Evolutionary conservation across 345 rosid species (phyloP).

Genomic region (Gossypium turneri): DNA sequence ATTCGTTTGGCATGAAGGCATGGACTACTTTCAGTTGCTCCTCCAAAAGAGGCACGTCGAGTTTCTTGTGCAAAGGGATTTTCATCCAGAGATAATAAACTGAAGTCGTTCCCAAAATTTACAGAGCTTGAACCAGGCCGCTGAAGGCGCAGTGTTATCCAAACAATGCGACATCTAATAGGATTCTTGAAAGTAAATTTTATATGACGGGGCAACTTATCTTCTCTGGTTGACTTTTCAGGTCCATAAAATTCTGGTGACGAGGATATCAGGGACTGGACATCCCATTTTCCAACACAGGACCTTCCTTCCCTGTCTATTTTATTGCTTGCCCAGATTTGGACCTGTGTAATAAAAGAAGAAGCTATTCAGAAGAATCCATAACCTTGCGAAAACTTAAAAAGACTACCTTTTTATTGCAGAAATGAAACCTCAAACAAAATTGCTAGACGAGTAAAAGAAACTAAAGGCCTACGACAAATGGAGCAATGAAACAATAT

Average conservation of each 20-base stretch:
- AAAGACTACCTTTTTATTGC: not conserved
- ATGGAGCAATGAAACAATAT: too few species aligned
- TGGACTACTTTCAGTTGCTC: slow-evolving; percentile 55
- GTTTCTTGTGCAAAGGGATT: slow-evolving; percentile 76
- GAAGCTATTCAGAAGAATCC: slow-evolving; percentile 15
- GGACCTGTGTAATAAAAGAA: slow-evolving; percentile 50
- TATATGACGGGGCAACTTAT: slow-evolving; percentile 74
- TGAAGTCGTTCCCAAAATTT: slow-evolving; percentile 60
- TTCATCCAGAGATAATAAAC: slow-evolving; percentile 74
- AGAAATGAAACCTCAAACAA: not conserved
- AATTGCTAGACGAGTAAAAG: slow-evolving; percentile 3
- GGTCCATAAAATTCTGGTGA: slow-evolving; percentile 74
- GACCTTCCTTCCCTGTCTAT: slow-evolving; percentile 81
- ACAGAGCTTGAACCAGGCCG: slow-evolving; percentile 84
- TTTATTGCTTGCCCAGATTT: slow-evolving; percentile 91
- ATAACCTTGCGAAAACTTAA: not conserved
- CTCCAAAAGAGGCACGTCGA: slow-evolving; percentile 84
- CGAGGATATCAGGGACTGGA: slow-evolving; percentile 60
- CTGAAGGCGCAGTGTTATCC: slow-evolving; percentile 74
- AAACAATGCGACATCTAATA: slow-evolving; percentile 81
- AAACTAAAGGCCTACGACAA: not conserved
- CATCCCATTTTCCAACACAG: slow-evolving; percentile 89
- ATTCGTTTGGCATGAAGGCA: slow-evolving; percentile 89
- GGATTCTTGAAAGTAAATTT: slow-evolving; percentile 68
- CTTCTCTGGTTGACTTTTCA: slow-evolving; percentile 44